Evolutionary conservation across 2,329 filamentous ascomycete species (phyloP).

Genomic region (Fusarium avenaceum): DNA sequence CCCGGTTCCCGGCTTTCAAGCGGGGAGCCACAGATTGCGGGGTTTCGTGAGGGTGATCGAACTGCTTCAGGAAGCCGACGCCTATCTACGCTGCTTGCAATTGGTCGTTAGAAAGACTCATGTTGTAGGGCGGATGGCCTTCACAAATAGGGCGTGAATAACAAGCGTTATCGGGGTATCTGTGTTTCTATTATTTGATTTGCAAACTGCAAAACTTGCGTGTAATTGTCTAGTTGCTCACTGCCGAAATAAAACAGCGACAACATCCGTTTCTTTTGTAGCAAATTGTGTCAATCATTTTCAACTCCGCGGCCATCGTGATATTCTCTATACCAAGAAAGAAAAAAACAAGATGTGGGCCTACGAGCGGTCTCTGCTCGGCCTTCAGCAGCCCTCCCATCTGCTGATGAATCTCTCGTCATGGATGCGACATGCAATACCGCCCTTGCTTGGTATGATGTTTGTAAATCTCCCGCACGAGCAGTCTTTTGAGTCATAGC

Average conservation of each 20-base stretch:
- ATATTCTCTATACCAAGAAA: conserved; percentile 17
- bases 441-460: not conserved
- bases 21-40: conserved; percentile 40
- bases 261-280: conserved; percentile 18
- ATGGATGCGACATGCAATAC: conserved; percentile 8
- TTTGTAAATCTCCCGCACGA: conserved; percentile 9
- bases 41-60: conserved; percentile 39
- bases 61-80: conserved; percentile 22
- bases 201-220: conserved; percentile 42
- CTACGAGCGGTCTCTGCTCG: conserved; percentile 6
- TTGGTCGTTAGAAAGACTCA: conserved; percentile 12
- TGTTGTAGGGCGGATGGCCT: conserved; percentile 22
- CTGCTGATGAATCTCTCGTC: conserved; percentile 4
- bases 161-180: conserved; percentile 40
- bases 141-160: conserved; percentile 27
- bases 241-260: conserved; percentile 29
- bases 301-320: conserved; percentile 15
- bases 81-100: conserved; percentile 21
- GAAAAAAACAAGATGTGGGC: conserved; percentile 6
- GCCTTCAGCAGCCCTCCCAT: conserved; percentile 3
- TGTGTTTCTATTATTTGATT: conserved; percentile 38
- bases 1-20: conserved; percentile 5
- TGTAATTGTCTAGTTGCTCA: conserved; percentile 37
- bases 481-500: conserved; percentile 8
- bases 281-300: conserved; percentile 26